Percentiles rank a stretch among this genome's conserved stretches.
Conservation (phyloP, 2,329 filamentous ascomycete genomes). For the Pestalotiopsis sp. region DNA sequence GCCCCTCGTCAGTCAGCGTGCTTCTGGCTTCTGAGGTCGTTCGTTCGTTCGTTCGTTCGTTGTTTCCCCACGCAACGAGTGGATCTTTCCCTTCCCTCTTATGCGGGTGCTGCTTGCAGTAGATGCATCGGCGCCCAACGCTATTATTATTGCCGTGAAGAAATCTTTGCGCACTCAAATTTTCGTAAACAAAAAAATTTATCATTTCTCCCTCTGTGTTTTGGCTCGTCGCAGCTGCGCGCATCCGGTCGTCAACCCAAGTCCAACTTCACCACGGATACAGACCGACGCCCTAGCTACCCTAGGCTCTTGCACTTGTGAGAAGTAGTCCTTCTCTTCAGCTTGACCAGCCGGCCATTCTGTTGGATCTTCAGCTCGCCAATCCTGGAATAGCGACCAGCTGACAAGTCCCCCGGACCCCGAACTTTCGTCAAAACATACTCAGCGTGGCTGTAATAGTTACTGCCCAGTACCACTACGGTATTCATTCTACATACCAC, state of each 20-base stretch:
- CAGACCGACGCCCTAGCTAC: neutral
- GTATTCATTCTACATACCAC: neutral
- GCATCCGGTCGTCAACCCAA: neutral
- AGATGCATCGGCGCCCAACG: conserved; percentile 15
- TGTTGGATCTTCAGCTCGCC: neutral
- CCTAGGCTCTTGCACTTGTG: neutral
- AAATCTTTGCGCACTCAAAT: conserved; percentile 10
- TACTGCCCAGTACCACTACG: neutral
- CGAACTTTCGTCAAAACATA: neutral
- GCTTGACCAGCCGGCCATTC: neutral
- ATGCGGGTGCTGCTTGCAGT: neutral
- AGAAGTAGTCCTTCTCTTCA: neutral
- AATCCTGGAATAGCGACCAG: neutral
- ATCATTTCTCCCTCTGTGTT: neutral
- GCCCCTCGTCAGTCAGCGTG: neutral
- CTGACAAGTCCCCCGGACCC: neutral
- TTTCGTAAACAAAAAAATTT: conserved; percentile 1
- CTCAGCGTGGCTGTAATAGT: neutral
- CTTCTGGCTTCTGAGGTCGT: neutral
- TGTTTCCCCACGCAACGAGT: conserved; percentile 7
- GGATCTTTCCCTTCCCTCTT: neutral
- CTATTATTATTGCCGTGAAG: conserved; percentile 1
- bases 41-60: neutral
- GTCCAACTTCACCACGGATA: neutral
- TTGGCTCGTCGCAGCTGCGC: neutral